Base-by-base conservation (phyloP, 2,329 filamentous ascomycete genomes). In the Tolypocladium cylindrosporum region DNA sequence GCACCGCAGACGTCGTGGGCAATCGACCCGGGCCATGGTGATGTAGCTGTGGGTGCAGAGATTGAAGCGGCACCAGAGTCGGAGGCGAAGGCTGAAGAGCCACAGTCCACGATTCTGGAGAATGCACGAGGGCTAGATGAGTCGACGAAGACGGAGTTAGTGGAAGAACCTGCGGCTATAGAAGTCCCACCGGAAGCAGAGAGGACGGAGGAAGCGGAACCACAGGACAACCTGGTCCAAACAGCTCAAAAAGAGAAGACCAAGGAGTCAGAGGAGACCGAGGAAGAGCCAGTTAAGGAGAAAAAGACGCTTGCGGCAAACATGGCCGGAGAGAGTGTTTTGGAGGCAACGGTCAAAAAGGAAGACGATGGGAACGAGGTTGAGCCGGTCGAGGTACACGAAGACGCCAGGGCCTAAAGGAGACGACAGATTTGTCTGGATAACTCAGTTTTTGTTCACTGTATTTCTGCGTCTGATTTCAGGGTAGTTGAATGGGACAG, bases 21-120 rank as follows among this genome's bases (percentile, higher is more conserved):
- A 55, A 78, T 85, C 57, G 77, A 80, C 50, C 72, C 76, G 10
- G 75, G 82, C 31, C 74, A 79, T 61, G 76, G 79, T 37, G 70
- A 73, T 9, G 64, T 82, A 14, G 58, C 62, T 3, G 65, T 72
- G 9, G 60, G 54, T 7, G 58, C 59, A 6, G 62, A 65, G 50
- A 58, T 58, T 10, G 57, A 65, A 19, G 55, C 57, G 5, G 61
- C 31, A n/a, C 31, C 56, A n/a, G 57, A 58, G 11, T 54, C 55
- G 19, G 61, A 63, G 8, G 43, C 31, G 11, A 57, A 58, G 31
- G 27, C 41, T 7, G 58, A 61, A 31, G 59, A 61, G 48, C 37
- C 37, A 21, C 16, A 45, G 16, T 19, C 40, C 31, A 9, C 21
- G 13, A 34, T 16, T 10, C 16, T n/a, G 39, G 42, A 43, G 8